Evolutionary conservation across 2,329 filamentous ascomycete genomes (phyloP), one percentile per base, ranked within the genome.

Genomic region (Dactylella cylindrospora): DNA sequence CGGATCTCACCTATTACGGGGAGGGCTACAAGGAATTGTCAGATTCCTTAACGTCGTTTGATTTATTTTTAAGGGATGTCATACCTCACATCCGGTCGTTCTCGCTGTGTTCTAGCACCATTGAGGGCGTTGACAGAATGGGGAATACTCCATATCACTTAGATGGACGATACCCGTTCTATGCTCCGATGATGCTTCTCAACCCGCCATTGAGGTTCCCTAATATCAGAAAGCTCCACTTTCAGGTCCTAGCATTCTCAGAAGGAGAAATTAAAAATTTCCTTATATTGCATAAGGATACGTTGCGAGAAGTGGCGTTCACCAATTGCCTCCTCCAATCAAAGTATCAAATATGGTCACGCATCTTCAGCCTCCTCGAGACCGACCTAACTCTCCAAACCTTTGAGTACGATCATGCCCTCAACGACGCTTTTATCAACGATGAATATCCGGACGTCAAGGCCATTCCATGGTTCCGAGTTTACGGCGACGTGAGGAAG

Each of bases 391-490:
- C 26, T 2, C 22, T 57, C 5, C 13, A 31, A 10, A 33, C 35
- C 2, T 57, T 49, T 29, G 44, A 49, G 25, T 49, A 49, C 28
- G 43, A 57, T 17, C 8, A 8, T 19, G 29, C 26, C 26, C 15
- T 19, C 5, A 4, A 19, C 19, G 26, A 12, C 35, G 28, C 6
- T 26, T 20, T 12, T 10, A 6, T 6, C 28, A 8, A 6, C 3
- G 3, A 44, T 17, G 31, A 28, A 28, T 22, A 19, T 25, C 20
- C 20, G 17, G n/a, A 4, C 10, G 20, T 29, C 10, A 47, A 43
- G 17, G 19, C 15, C 3, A 8, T 57, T 17, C 52, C 43, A 8
- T 57, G 52, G 35, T 57, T 57, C 13, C 35, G 52, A 28, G 20
- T 57, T 8, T 57, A 41, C 13, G 44, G 44, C 5, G 31, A 49